phyloP scores from a whole-genome alignment of 345 rosid species.

The Cardiospermum halicacabum region DNA sequence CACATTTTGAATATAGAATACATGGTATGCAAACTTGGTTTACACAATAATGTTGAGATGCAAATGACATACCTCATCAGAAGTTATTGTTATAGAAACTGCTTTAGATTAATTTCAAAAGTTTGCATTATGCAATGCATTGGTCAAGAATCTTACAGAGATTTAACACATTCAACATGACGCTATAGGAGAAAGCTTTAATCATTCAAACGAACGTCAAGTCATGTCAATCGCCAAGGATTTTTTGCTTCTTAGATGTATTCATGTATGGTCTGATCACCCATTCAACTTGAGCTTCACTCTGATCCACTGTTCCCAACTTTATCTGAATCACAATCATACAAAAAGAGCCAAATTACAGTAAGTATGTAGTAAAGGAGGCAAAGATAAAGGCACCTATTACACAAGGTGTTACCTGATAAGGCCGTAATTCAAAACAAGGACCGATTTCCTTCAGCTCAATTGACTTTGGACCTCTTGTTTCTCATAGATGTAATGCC shows the following conservation, averaged over 20 bases:
- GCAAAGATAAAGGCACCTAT: neutral
- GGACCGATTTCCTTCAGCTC: slow-evolving; percentile 92
- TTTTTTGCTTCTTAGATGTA: slow-evolving; percentile 61
- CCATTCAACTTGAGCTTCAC: slow-evolving; percentile 82
- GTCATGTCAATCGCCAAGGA: slow-evolving; percentile 50
- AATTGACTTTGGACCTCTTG: slow-evolving; percentile 66
- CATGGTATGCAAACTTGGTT: too few relatives aligned
- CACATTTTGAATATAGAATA: too few relatives aligned
- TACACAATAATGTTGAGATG: too few relatives aligned
- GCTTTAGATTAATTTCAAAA: too few relatives aligned
- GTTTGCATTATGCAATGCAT: too few relatives aligned
- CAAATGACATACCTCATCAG: too few relatives aligned
- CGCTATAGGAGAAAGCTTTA: neutral
- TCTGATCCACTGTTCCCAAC: slow-evolving; percentile 80
- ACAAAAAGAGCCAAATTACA: neutral
- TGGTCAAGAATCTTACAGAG: too few relatives aligned
- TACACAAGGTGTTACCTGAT: slow-evolving; percentile 48
- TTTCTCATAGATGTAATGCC: slow-evolving; percentile 79
- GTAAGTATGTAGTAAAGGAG: neutral
- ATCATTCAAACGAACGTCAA: neutral
- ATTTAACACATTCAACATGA: neutral
- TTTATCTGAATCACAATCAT: slow-evolving; percentile 49
- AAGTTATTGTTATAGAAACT: too few relatives aligned
- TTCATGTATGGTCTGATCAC: slow-evolving; percentile 84
- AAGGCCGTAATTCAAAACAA: slow-evolving; percentile 77